A percentile compares a stretch with the other conserved stretches of the same genome.
Conservation (phyloP, 1,139 yeast species). For the Saccharomyces pastorianus region DNA sequence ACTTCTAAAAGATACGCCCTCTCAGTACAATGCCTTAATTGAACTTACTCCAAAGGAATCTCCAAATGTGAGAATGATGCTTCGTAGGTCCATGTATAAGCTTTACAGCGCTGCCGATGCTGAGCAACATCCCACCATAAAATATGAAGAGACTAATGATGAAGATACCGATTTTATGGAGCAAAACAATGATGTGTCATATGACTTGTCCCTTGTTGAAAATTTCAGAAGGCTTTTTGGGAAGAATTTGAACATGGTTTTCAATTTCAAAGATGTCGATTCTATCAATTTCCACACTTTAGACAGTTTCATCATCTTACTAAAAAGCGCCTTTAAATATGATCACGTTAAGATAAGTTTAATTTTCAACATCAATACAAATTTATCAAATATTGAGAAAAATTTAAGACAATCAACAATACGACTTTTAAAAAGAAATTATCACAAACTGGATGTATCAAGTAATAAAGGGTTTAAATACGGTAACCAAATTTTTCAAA, state of each 20-base stretch:
- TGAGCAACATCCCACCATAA: conserved; percentile 7
- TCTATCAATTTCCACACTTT: conserved; percentile 25
- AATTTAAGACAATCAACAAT: conserved; percentile 28
- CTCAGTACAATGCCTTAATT: conserved; percentile 17
- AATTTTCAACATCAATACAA: conserved; percentile 29
- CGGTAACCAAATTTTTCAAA: conserved; percentile 28
- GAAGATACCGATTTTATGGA: conserved; percentile 3
- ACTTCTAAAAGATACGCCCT: conserved; percentile 8
- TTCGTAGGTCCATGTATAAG: conserved; percentile 31
- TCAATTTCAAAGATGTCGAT: conserved; percentile 31
- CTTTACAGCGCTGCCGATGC: conserved; percentile 23
- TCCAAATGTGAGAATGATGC: conserved; percentile 32
- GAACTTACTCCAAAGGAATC: conserved; percentile 31
- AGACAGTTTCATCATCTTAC: conserved; percentile 25
- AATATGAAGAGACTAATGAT: conserved; percentile 6
- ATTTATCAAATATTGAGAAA: conserved; percentile 29
- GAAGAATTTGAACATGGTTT: conserved; percentile 23
- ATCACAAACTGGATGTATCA: conserved; percentile 25
- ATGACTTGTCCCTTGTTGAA: conserved; percentile 28
- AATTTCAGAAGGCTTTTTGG: conserved; percentile 24
- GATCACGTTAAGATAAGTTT: conserved; percentile 24
- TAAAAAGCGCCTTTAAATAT: conserved; percentile 24
- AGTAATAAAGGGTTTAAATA: conserved; percentile 30
- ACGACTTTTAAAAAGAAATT: conserved; percentile 25
- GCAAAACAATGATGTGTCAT: conserved; percentile 17